phyloP scores from a whole-genome alignment of 1,284 basidiomycete species.

The Cutaneotrichosporon cutaneum region DNA sequence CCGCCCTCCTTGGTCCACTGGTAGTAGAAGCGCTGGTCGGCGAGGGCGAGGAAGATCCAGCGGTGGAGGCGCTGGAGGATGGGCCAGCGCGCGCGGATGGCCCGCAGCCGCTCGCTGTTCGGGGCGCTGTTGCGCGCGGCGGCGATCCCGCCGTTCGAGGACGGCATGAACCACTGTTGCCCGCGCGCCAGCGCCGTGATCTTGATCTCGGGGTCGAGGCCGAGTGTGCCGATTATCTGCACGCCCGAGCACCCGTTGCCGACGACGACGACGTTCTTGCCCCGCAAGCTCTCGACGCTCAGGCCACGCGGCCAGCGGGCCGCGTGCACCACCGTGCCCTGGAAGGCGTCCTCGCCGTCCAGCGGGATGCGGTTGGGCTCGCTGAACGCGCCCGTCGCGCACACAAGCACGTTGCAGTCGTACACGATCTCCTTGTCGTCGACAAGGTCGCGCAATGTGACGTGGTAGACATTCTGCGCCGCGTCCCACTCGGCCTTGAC shows the following conservation, averaged over 20 bases:
- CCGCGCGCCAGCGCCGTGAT: conserved; percentile 25
- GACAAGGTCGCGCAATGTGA: conserved; percentile 20
- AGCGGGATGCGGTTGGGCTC: conserved; percentile 23
- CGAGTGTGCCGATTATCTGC: conserved; percentile 25
- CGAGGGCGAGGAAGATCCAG: conserved; percentile 14
- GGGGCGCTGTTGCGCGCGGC: conserved; percentile 21
- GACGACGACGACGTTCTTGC: conserved; percentile 25
- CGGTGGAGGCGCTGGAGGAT: conserved; percentile 20
- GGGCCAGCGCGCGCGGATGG: conserved; percentile 16
- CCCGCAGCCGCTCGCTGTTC: conserved; percentile 13
- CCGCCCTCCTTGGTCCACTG: conserved; percentile 22
- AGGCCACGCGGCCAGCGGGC: conserved; percentile 34
- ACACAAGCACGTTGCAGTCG: conserved; percentile 21
- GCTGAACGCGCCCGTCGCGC: conserved; percentile 21
- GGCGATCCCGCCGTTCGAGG: conserved; percentile 4
- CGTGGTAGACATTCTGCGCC: conserved; percentile 14
- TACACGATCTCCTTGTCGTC: conserved; percentile 18
- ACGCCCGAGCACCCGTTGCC: conserved; percentile 26
- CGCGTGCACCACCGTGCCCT: conserved; percentile 31
- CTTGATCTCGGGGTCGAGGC: conserved; percentile 23
- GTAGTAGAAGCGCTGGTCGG: conserved; percentile 19
- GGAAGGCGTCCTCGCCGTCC: conserved; percentile 27
- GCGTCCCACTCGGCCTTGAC: conserved; percentile 25
- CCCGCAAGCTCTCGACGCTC: conserved; percentile 18
- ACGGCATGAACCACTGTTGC: conserved; percentile 26